Evolutionary conservation across 495 filamentous ascomycete species (phyloP).

Genomic region (Physcia stellaris): DNA sequence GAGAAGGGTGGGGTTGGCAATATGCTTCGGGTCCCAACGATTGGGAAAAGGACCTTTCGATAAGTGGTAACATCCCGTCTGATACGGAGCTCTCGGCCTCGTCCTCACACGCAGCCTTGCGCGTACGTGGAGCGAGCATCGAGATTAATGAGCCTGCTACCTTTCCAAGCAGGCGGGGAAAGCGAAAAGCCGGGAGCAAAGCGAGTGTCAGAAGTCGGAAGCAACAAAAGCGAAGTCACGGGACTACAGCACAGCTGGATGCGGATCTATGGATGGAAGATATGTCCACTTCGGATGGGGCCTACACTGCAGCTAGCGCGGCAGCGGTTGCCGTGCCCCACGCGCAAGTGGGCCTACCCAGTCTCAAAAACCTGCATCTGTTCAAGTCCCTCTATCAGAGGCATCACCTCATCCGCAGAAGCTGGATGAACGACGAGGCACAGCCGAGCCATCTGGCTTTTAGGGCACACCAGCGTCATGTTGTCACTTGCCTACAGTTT

Average conservation of each 20-base stretch:
- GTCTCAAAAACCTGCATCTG: conserved; percentile 69
- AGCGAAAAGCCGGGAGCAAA: conserved; percentile 32
- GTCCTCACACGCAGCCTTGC: conserved; percentile 2
- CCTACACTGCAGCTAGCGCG: conserved; percentile 70
- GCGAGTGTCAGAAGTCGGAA: conserved; percentile 17
- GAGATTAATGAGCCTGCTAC: conserved; percentile 2
- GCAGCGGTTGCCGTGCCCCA: conserved; percentile 71
- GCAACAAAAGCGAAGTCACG: conserved; percentile 18
- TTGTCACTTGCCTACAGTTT: conserved; percentile 95
- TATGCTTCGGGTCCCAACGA: conserved; percentile 61
- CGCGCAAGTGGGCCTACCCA: conserved; percentile 64
- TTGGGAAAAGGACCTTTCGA: conserved; percentile 67
- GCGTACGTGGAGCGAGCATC: neutral
- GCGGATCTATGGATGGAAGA: conserved; percentile 6
- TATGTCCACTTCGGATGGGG: conserved; percentile 48
- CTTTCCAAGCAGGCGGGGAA: conserved; percentile 30
- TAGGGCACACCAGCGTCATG: conserved; percentile 85
- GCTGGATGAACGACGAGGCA: conserved; percentile 76
- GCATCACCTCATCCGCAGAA: conserved; percentile 74
- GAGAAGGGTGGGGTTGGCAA: conserved; percentile 99
- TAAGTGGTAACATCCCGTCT: conserved; percentile 27
- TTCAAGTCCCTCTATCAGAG: conserved; percentile 94
- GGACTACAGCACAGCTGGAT: conserved; percentile 2
- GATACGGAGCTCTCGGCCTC: conserved; percentile 29
- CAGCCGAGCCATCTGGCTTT: conserved; percentile 93